Evolutionary conservation across 257 asterid species (phyloP), one percentile per base, ranked within the genome.

Genomic region (Cruciata laevipes): DNA sequence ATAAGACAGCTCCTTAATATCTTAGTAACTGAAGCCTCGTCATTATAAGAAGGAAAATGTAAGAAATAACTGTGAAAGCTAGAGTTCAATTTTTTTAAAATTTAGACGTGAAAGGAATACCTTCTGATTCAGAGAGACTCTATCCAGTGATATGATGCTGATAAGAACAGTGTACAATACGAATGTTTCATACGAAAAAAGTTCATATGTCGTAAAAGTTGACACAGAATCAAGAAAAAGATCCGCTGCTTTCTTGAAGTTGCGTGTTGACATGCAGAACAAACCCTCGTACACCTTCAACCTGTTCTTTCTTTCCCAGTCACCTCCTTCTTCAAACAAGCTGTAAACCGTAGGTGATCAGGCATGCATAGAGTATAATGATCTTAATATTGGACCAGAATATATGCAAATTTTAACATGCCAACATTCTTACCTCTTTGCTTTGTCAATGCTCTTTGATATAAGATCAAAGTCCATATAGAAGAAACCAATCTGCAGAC

Each of bases 291-390:
- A 93, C 68, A 88, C 92, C 86, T 91, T 91, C 87, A 91, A 74
- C 72, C 97, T 87, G 74, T 91, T 91, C 91, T 91, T 91, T 64
- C 97, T 86, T 79, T 91, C 97, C 97, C 97, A 91, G 76, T 91
- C 97, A 76, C 97, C 85, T 58, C 99, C 99, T 81, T 90, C 97
- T 79, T 94, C 99, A 74, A 94, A 94, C 87, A 94, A 81, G 44
- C 97, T 94, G 89, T 72, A 74, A 69, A 40, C 20, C 40, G 42
- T 40, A 27, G 71, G 65, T 61, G 59, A 65, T 42, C 30, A 57
- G 72, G 51, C 75, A 58, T 65, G 61, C 71, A 63, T 68, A 30
- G 58, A 23, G 18, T 18, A 70, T 20, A 24, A 3, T 31, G 18
- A 11, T 51, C 51, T 11, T 67, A 25, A 23, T 27, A 27, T 27